Evolutionary conservation across 2,329 filamentous ascomycete genomes (phyloP).

Genomic region (Cladosporium phlei): DNA sequence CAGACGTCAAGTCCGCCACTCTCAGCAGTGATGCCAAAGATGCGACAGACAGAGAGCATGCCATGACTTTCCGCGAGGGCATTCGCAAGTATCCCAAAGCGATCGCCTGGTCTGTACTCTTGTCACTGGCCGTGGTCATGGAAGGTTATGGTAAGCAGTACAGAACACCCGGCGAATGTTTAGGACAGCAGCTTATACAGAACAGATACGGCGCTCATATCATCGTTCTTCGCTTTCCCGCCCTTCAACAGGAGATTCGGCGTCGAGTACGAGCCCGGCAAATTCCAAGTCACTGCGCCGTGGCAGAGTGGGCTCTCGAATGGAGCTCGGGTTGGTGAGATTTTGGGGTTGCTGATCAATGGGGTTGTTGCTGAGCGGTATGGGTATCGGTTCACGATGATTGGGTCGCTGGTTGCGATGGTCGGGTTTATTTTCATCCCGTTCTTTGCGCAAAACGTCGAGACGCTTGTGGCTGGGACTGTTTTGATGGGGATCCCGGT

Average conservation of each 20-base stretch:
- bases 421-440: constrained; percentile 49
- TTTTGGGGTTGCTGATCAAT: constrained; percentile 40
- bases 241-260: constrained; percentile 53
- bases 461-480: constrained; percentile 35
- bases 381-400: constrained; percentile 16
- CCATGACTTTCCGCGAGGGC: background rate
- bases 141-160: constrained; percentile 54
- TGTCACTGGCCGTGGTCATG: constrained; percentile 42
- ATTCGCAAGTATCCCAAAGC: constrained; percentile 26
- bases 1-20: no score
- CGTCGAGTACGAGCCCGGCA: constrained; percentile 36
- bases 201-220: background rate
- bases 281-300: constrained; percentile 28
- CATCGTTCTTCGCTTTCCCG: background rate
- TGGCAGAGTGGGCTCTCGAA: constrained; percentile 38
- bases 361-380: constrained; percentile 11
- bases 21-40: no score
- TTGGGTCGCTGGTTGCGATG: constrained; percentile 14
- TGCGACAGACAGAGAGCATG: constrained; percentile 2
- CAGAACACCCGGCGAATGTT: no score
- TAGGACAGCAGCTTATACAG: no score
- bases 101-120: constrained; percentile 52
- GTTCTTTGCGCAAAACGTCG: constrained; percentile 48
- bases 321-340: constrained; percentile 51
- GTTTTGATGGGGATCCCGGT: background rate